These are phyloP conservation scores for Elsinoe necatrix DNA, from an alignment of 2,329 filamentous ascomycete genomes.

Conservation along the genomic window DNA sequence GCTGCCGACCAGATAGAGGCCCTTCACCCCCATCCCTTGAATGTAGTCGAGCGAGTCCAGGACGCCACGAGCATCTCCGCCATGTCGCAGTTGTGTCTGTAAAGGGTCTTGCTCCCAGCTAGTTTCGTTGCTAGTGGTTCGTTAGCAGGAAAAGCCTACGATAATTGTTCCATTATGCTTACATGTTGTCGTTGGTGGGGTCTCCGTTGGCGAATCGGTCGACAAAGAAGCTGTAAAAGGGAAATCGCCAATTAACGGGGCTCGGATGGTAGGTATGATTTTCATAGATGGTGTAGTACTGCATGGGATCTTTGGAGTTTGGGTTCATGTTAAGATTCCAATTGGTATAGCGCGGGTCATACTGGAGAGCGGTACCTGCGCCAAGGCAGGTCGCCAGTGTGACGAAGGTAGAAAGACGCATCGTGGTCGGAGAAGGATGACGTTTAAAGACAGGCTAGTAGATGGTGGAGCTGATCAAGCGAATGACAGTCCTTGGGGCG, in stretches of 20 bases:
- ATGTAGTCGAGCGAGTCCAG: constrained; percentile 56
- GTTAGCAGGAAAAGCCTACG: background rate
- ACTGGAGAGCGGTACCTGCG: constrained; percentile 24
- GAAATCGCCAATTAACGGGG: constrained; percentile 56
- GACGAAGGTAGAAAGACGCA: background rate
- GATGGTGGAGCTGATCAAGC: background rate
- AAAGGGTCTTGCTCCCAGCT: constrained; percentile 52
- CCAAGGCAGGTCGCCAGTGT: background rate
- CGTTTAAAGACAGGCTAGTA: background rate
- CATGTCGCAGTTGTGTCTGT: constrained; percentile 54
- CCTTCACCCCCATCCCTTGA: constrained; percentile 54
- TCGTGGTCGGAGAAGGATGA: background rate
- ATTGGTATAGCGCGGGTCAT: constrained; percentile 42
- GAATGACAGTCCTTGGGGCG: constrained; percentile 6
- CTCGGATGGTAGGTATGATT: constrained; percentile 46
- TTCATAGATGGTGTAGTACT: constrained; percentile 52
- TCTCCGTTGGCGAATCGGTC: constrained; percentile 59
- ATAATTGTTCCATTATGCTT: constrained; percentile 23
- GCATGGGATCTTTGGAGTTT: constrained; percentile 45
- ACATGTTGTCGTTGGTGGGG: constrained; percentile 53
- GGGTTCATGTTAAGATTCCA: constrained; percentile 56
- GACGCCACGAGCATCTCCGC: constrained; percentile 51
- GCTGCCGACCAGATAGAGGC: constrained; percentile 55
- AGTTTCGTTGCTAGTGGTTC: constrained; percentile 42
- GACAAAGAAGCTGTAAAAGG: constrained; percentile 57